Evolutionary conservation across 1,284 basidiomycete genomes (phyloP), one percentile per base, ranked within the genome.

Genomic region (Fistulinella cinereoalba): DNA sequence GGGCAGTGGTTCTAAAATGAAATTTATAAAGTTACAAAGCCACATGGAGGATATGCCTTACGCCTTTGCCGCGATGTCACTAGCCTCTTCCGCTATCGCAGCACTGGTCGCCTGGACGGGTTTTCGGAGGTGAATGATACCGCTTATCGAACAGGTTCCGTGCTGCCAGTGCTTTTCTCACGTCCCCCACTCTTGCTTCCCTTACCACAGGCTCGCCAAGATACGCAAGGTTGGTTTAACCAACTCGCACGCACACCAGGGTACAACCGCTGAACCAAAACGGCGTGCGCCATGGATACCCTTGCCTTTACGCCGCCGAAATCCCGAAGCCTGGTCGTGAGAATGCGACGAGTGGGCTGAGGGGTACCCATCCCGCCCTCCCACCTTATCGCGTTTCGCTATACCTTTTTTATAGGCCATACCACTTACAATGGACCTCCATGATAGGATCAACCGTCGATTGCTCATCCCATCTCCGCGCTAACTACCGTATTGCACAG

Each of bases 1-100:
- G 16, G 61, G 44, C 47, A 64, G 50, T 44, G 10, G 19, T 15
- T 55, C 49, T 54, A 56, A 11, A 43, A 46, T 42, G 37, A 44
- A 49, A 50, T 50, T 53, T 40, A 41, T 54, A 34, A 64, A 87
- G 87, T 71, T 90, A 67, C 74, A 71, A 56, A 88, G 77, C 62
- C 80, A 84, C 58, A 56, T 88, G 48, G 87, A 90, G 61, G 68
- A 75, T n/a, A 74, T 79, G 57, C 74, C 77, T 28, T 85, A 79
- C 56, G 87, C 82, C 3, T 90, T 90, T 64, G 76, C 73, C 45
- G 70, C 66, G 23, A 79, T 88, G 75, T 78, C 81, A n/a, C 71
- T 67, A 12, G 56, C 74, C 9, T 78, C 83, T 12, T 69, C 77
- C 28, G 68, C 74, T 44, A 58, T 82, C 29, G 81, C 81, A 11